These are phyloP conservation scores for Pseudocohnilembus persalinus DNA, from an alignment of 169 alveolate genomes.

Conservation along the genomic window DNA sequence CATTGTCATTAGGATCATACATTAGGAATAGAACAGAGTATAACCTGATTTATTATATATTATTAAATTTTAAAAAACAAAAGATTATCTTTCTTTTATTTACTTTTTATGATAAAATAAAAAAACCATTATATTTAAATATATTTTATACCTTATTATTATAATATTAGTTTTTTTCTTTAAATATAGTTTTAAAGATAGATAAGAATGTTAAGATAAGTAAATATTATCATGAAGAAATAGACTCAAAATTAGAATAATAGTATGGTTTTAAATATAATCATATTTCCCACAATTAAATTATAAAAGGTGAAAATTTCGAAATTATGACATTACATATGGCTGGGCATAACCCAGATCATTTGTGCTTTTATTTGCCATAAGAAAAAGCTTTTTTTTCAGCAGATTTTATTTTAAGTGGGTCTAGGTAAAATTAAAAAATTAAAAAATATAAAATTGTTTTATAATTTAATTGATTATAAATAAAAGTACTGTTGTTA, in stretches of 20 bases:
- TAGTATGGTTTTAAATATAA: conserved; percentile 17
- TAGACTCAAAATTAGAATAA: conserved; percentile 3
- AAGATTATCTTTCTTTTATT: too few relatives aligned
- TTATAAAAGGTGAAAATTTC: conserved; percentile 2
- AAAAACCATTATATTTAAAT: too few relatives aligned
- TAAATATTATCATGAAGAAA: conserved; percentile 1
- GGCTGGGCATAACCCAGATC: conserved; percentile 25
- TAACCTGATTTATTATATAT: too few relatives aligned
- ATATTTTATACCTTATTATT: too few relatives aligned
- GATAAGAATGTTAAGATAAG: conserved; percentile 4
- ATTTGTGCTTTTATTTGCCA: conserved; percentile 1
- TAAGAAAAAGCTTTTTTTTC: conserved; percentile 20
- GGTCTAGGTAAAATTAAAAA: conserved; percentile 17
- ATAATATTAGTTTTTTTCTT: too few relatives aligned
- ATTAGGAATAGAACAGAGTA: conserved; percentile 1
- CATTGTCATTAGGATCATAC: conserved; percentile 18
- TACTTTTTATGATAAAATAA: too few relatives aligned
- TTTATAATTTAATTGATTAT: too few relatives aligned
- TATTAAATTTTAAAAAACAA: too few relatives aligned
- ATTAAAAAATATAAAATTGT: too few relatives aligned
- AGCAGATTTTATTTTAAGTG: conserved; percentile 23
- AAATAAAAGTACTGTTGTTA: too few relatives aligned
- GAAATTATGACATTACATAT: neutral
- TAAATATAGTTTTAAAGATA: neutral
- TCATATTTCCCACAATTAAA: neutral